Base-by-base conservation (phyloP, 1,284 basidiomycete species). In the Marasmius sp. region DNA sequence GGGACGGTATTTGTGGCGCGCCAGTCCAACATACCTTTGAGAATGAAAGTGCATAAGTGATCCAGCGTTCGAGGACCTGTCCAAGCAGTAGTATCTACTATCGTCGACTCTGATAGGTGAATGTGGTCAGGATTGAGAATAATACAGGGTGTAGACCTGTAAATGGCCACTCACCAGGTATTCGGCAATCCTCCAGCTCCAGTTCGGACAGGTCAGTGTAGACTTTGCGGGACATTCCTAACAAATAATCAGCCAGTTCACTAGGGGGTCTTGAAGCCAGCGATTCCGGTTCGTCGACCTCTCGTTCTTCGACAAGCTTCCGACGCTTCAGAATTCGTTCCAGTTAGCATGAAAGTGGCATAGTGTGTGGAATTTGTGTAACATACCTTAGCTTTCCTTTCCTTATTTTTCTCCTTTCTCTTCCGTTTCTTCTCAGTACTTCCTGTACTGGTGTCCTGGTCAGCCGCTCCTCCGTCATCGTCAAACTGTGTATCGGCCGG, bases 71-170 rank as follows among this genome's bases (percentile, higher is more conserved):
- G 83, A 64, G 85, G 82, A 58, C 80, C 83, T 71, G 80, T 85
- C 85, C 91, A 92, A 75, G 75, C 68, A 20, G 84, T 87, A 62
- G 92, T 92, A 74, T 94, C 91, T 68, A 79, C 80, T 71, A 94
- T 87, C 61, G 85, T 81, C 61, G 78, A 80, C 74, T 85, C 92
- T 93, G 84, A 71, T 61, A 65, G 78, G 81, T 77, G 81, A 82
- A 76, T 75, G 79, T 71, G 80, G 74, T 76, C 72, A 67, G 65
- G 62, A 66, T 61, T 58, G 58, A 38, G 18, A 54, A 58, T 61
- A 61, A 66, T 51, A 9, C 7, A 36, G 33, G 6, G 3, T 10
- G 10, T 22, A 54, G 9, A n/a, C 6, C 3, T 20, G 5, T 49
- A 3, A n/a, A 20, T 27, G 18, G 33, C 20, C 43, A 41, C 61